These are phyloP conservation scores for Lentinula novae-zelandiae DNA, from an alignment of 1,284 basidiomycete species.

Conservation along the genomic window DNA sequence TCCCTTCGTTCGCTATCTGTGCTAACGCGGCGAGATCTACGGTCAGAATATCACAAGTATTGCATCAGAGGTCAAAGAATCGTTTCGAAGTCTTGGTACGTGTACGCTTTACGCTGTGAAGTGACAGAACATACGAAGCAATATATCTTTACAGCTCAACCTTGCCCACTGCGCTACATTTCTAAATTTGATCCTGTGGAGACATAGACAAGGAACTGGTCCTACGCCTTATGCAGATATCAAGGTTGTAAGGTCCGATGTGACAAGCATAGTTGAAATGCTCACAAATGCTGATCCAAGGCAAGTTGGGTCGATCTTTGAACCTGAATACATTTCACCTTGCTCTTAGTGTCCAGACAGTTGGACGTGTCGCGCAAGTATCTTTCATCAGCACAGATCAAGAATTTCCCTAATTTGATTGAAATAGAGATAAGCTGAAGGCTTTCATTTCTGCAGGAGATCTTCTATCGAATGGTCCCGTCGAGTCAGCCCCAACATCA, in stretches of 20 bases:
- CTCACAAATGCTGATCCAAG: neutral
- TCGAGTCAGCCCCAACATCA: neutral
- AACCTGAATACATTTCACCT: neutral
- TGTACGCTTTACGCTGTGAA: neutral
- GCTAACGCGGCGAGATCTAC: neutral
- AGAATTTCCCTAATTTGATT: neutral
- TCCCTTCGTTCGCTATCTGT: neutral
- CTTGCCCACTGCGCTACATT: constrained; percentile 1
- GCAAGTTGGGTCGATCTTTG: neutral
- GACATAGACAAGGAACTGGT: neutral
- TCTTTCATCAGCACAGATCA: neutral
- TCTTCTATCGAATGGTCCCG: neutral
- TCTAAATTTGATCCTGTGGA: constrained; percentile 8
- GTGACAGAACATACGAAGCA: neutral
- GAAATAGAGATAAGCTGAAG: neutral
- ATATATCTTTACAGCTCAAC: neutral
- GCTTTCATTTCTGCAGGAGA: neutral
- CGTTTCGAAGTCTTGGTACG: neutral
- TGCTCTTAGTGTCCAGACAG: neutral
- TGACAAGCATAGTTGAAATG: neutral
- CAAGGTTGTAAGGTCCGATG: neutral
- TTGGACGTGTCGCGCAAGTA: neutral
- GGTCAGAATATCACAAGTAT: neutral
- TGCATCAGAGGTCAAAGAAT: neutral
- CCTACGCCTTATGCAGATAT: neutral